phyloP scores from a whole-genome alignment of 352 stramenopile genomes.

The Globisporangium recalcitrans region DNA sequence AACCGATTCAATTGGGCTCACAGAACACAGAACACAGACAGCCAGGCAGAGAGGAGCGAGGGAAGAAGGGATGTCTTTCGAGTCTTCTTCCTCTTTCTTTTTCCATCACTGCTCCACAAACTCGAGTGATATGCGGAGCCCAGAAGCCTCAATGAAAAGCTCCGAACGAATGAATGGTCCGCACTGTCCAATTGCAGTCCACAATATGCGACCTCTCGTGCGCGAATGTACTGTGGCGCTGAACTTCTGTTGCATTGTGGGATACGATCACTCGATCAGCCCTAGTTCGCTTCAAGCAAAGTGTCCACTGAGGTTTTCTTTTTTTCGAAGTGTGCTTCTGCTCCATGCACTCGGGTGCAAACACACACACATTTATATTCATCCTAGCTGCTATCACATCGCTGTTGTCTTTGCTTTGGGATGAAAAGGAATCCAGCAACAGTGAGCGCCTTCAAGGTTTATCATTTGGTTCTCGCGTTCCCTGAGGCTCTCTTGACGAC shows the following conservation, averaged over 20 bases:
- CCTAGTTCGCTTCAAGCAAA: background rate
- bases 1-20: no score
- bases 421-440: background rate
- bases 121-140: background rate
- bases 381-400: background rate
- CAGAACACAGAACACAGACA: no score
- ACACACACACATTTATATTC: background rate
- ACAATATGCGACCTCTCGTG: background rate
- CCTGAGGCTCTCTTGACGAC: background rate
- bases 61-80: background rate
- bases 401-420: background rate
- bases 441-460: background rate
- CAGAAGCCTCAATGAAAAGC: background rate
- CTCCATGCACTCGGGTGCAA: background rate
- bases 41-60: background rate
- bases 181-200: background rate
- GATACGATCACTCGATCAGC: background rate
- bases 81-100: background rate
- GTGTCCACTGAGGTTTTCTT: background rate
- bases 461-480: slow-evolving; percentile 6
- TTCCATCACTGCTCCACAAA: background rate
- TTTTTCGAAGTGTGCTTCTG: background rate
- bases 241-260: background rate
- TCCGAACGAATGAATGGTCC: background rate
- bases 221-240: no score